Conservation (phyloP, 768 basidiomycete species). For the Gloeopeniophorella convolvens region DNA sequence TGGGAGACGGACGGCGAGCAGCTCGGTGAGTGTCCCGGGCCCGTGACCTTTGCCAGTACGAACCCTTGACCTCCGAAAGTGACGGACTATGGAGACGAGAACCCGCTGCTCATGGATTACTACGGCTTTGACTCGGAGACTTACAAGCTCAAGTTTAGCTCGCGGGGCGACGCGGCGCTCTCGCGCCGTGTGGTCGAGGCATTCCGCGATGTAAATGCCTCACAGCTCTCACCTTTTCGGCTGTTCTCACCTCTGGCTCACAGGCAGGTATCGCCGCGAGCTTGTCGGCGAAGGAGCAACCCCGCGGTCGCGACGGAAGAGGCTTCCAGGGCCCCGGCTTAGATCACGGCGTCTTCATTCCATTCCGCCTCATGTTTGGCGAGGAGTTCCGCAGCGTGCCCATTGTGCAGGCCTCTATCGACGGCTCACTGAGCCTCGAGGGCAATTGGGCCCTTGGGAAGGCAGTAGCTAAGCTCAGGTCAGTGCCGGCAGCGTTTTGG, state of each 20-base stretch:
- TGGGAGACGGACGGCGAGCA: conserved; percentile 64
- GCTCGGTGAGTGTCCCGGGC: conserved; percentile 37
- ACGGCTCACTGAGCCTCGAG: conserved; percentile 50
- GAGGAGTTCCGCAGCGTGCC: conserved; percentile 55
- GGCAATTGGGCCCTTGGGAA: conserved; percentile 61
- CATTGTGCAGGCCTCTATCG: conserved; percentile 65
- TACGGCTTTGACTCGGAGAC: conserved; percentile 55
- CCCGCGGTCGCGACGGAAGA: conserved; percentile 59
- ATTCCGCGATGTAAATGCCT: conserved; percentile 41
- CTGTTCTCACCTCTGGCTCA: conserved; percentile 1
- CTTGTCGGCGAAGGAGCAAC: conserved; percentile 41
- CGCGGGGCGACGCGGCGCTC: conserved; percentile 52
- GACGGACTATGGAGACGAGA: conserved; percentile 70
- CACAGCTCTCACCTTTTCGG: neutral
- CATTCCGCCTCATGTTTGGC: conserved; percentile 75
- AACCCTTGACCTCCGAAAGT: conserved; percentile 34
- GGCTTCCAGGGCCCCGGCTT: conserved; percentile 60
- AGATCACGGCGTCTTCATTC: conserved; percentile 78
- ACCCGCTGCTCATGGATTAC: conserved; percentile 71
- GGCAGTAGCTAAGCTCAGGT: conserved; percentile 55
- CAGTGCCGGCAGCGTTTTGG: conserved; percentile 19
- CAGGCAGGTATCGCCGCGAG: conserved; percentile 52
- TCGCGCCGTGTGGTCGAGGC: conserved; percentile 54
- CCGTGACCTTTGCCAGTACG: neutral
- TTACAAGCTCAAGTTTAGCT: conserved; percentile 63